phyloP scores from a whole-genome alignment of 805 yeast species.

The Diddensiella transvaalensis region DNA sequence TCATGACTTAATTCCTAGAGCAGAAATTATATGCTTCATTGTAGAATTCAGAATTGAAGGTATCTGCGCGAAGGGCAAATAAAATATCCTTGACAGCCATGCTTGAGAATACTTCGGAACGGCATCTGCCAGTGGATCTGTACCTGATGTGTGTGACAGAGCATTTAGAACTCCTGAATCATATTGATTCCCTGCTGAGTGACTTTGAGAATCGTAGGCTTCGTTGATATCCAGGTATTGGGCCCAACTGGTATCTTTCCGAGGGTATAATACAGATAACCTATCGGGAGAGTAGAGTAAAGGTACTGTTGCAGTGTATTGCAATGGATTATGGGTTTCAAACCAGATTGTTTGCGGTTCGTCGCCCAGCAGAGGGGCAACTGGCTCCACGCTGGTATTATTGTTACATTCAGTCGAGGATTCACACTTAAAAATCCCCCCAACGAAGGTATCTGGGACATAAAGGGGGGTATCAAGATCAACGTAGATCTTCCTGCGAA shows the following conservation, averaged over 20 bases:
- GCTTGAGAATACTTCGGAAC: no score
- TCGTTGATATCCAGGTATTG: constrained; percentile 46
- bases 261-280: constrained; percentile 26
- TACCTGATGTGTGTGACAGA: no score
- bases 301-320: constrained; percentile 48
- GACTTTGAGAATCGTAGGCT: constrained; percentile 37
- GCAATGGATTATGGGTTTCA: constrained; percentile 34
- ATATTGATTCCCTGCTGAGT: no score
- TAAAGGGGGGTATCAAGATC: constrained; percentile 42
- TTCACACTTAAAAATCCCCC: constrained; percentile 55
- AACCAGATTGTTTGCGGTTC: constrained; percentile 23
- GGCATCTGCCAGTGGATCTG: no score
- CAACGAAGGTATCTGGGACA: constrained; percentile 58
- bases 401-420: constrained; percentile 2
- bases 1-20: no score
- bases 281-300: constrained; percentile 48
- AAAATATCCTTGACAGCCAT: no score
- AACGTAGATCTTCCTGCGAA: constrained; percentile 52
- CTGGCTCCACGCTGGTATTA: constrained; percentile 35
- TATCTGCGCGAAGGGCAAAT: no score
- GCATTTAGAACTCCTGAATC: no score
- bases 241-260: constrained; percentile 39
- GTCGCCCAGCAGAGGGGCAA: constrained; percentile 56
- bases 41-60: no score
- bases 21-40: no score